A percentile compares a stretch with the other conserved stretches of the same genome.
Conservation (phyloP, 768 basidiomycete genomes). For the Hygrocybe punicea region DNA sequence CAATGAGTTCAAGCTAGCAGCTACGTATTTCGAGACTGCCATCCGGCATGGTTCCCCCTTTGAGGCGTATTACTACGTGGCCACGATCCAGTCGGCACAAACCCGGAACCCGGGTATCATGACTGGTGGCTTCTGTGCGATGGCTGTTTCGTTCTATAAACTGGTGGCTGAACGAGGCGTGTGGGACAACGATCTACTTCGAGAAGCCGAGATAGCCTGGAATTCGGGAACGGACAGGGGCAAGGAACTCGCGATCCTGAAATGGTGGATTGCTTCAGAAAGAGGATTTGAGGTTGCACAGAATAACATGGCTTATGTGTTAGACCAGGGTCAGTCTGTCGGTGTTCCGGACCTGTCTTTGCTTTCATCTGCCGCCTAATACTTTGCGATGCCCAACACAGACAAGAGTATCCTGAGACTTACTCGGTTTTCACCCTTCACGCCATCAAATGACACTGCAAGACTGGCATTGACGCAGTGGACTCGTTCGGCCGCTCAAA, state of each 20-base stretch:
- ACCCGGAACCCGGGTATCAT: conserved; percentile 46
- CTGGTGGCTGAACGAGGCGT: conserved; percentile 85
- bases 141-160: conserved; percentile 92
- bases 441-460: conserved; percentile 80
- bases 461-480: conserved; percentile 85
- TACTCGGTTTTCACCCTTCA: conserved; percentile 63
- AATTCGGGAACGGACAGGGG: conserved; percentile 64
- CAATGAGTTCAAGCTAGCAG: conserved; percentile 65
- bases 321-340: conserved; percentile 75
- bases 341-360: neutral
- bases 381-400: conserved; percentile 25
- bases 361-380: neutral
- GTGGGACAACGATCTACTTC: conserved; percentile 78
- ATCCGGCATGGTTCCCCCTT: conserved; percentile 86
- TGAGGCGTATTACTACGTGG: conserved; percentile 93
- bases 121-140: conserved; percentile 74
- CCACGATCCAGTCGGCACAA: conserved; percentile 67
- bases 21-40: conserved; percentile 77
- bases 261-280: conserved; percentile 96
- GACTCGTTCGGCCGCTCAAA: conserved; percentile 90
- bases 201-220: conserved; percentile 79
- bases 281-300: conserved; percentile 89
- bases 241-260: conserved; percentile 79
- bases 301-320: conserved; percentile 88
- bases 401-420: conserved; percentile 69